Evolutionary conservation across 2,329 filamentous ascomycete species (phyloP), one percentile per base, ranked within the genome.

Genomic region (Aphanocladium album): DNA sequence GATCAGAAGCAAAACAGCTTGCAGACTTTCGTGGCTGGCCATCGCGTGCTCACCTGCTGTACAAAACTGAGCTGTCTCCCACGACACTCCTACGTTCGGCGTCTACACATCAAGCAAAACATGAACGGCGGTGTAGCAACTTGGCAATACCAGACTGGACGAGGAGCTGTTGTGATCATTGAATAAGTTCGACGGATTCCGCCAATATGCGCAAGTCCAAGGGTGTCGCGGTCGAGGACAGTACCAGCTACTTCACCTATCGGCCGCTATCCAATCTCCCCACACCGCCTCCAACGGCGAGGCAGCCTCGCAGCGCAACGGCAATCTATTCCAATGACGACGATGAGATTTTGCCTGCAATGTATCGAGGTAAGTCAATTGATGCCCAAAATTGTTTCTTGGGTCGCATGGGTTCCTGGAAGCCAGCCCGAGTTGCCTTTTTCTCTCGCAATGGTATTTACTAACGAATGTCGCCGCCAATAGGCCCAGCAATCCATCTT

Each of bases 251-350:
- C 72, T 85, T 86, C 67, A 86, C 85, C 64, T 89, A 89, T 72
- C 81, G 84, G 52, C 86, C 86, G 11, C 77, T 89, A 56, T 89
- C 86, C 33, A 87, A 86, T 71, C 79, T 89, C 23, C 86, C 86
- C 23, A 89, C 86, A 57, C 86, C 86, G 64, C 86, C 86, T 49
- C 80, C 80, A 12, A 86, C 83, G 49, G 80, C 79, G 54, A 74
- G 73, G 62, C 75, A 69, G 63, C 77, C 77, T 19, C 77, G 77
- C 46, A 74, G 74, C 27, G 67, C 64, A 19, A n/a, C 39, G 27
- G 47, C 43, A 16, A 33, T 17, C 46, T 53, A 59, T 35, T 57
- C 52, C 54, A 77, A 80, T 56, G 77, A 80, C 67, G 77, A 74
- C 61, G 79, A 80, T 64, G 70, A 73, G 55, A 69, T 77, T 62